phyloP scores from a whole-genome alignment of 768 basidiomycete genomes.

The Cubamyces lactineus region DNA sequence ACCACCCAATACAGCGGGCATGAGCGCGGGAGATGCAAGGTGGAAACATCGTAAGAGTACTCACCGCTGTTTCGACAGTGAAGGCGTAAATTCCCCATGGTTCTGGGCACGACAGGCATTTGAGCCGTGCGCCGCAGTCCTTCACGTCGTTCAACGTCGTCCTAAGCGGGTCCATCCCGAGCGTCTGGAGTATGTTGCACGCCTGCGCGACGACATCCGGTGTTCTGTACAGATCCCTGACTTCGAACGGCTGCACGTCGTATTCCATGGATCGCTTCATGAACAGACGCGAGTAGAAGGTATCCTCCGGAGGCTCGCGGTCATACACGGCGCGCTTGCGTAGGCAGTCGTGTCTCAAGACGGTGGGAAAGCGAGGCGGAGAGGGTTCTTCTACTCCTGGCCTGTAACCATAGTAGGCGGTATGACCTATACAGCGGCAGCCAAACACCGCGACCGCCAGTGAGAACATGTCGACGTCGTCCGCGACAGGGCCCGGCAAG shows the following conservation, averaged over 20 bases:
- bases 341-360: not conserved
- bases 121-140: not conserved
- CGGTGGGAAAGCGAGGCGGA: not conserved
- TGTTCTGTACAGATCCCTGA: not conserved
- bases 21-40: too few relatives aligned
- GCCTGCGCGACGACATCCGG: not conserved
- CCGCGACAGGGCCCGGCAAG: not conserved
- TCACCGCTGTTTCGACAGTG: not conserved
- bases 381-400: too few relatives aligned
- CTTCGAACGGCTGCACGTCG: not conserved
- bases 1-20: too few relatives aligned
- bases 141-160: not conserved
- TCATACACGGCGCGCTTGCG: not conserved
- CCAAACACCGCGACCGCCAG: conserved; percentile 1
- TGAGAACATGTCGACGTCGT: not conserved
- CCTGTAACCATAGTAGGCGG: not conserved
- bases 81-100: not conserved
- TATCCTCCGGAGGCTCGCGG: not conserved
- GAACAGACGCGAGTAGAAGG: not conserved
- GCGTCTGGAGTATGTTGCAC: not conserved
- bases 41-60: not conserved
- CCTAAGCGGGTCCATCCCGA: not conserved
- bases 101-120: not conserved
- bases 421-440: not conserved
- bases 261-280: not conserved